Conservation (phyloP, 2,329 filamentous ascomycete species). For the Boeremia exigua region DNA sequence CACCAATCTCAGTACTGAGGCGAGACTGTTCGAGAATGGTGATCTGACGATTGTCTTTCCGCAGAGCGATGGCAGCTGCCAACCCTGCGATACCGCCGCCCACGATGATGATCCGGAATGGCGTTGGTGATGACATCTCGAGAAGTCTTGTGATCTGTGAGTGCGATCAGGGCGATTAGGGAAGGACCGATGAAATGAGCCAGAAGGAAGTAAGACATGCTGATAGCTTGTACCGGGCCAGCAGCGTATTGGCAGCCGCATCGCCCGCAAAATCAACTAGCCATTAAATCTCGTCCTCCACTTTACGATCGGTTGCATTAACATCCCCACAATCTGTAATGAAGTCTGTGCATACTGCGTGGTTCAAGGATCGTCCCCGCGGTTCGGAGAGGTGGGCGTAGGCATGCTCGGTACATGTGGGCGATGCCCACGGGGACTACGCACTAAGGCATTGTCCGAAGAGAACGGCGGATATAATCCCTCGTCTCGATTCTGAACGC, state of each 20-base stretch:
- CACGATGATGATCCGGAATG: conserved; percentile 43
- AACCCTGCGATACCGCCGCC: conserved; percentile 35
- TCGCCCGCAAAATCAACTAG: no score
- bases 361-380: neutral
- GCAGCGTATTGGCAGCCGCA: neutral
- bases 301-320: neutral
- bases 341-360: neutral
- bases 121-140: conserved; percentile 21
- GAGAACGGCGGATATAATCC: neutral
- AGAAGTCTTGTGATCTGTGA: conserved; percentile 5
- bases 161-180: neutral
- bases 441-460: neutral
- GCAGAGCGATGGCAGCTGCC: conserved; percentile 45
- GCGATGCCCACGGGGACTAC: neutral
- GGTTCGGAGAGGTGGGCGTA: conserved; percentile 1
- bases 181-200: neutral
- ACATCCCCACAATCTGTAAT: neutral
- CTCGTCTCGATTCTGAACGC: neutral
- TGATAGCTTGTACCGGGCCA: neutral
- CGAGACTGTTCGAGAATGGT: conserved; percentile 43
- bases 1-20: conserved; percentile 48
- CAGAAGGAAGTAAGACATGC: neutral
- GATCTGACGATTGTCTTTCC: conserved; percentile 42
- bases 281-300: neutral
- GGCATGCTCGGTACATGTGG: neutral